These are phyloP conservation scores for Chrysochromulina tobinii DNA, from an alignment of 78 protist genomes.

Conservation along the genomic window DNA sequence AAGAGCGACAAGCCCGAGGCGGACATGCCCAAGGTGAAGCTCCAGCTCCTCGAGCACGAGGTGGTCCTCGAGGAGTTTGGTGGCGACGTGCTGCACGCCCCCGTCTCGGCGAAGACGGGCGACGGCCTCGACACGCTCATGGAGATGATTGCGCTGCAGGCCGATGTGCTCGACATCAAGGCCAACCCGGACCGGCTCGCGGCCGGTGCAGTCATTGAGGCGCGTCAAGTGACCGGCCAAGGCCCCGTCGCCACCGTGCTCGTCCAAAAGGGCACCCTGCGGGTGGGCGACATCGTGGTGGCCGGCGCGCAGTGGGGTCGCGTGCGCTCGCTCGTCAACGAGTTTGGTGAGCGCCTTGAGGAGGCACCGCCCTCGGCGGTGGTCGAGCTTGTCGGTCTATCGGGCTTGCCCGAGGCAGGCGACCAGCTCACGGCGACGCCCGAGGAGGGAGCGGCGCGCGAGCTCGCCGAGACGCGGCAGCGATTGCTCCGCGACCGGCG, in stretches of 20 bases:
- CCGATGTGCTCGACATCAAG: not conserved
- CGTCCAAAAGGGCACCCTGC: constrained; percentile 20
- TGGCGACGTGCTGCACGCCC: constrained; percentile 67
- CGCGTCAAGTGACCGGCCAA: not conserved
- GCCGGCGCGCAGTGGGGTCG: constrained; percentile 3
- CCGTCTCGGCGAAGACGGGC: not conserved
- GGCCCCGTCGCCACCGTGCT: constrained; percentile 2
- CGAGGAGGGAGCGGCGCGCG: not conserved
- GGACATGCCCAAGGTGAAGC: constrained; percentile 13
- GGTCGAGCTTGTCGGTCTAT: not conserved
- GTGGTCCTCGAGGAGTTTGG: constrained; percentile 77
- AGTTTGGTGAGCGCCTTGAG: not conserved
- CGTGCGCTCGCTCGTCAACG: not conserved
- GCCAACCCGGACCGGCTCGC: constrained; percentile 16
- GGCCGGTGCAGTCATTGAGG: not conserved
- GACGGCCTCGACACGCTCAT: not conserved
- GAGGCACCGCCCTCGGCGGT: not conserved
- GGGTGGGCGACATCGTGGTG: constrained; percentile 1
- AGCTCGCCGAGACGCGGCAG: constrained; percentile 1
- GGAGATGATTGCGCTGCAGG: not conserved
- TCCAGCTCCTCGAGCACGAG: constrained; percentile 63
- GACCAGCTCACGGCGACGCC: not conserved
- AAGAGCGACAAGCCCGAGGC: constrained; percentile 78
- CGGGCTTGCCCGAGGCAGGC: constrained; percentile 3
- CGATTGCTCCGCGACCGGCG: not conserved